These are phyloP conservation scores for Coniochaeta sp. DNA, from an alignment of 2,329 filamentous ascomycete species.

Conservation along the genomic window DNA sequence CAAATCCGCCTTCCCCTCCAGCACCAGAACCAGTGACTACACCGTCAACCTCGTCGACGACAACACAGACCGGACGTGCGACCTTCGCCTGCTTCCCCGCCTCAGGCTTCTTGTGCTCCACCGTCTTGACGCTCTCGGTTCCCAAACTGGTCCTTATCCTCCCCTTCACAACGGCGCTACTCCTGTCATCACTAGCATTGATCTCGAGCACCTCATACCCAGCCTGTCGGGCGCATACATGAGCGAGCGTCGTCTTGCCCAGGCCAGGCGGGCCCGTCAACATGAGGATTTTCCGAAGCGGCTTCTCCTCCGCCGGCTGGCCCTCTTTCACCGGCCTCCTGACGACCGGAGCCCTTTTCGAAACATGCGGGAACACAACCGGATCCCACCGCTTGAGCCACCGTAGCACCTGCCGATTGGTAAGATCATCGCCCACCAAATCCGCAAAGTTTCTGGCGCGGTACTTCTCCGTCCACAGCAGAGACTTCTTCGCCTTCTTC, in stretches of 20 bases:
- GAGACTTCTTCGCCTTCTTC: constrained; percentile 40
- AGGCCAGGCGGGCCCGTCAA: constrained; percentile 87
- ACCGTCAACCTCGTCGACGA: constrained; percentile 95
- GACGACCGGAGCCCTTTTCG: constrained; percentile 47
- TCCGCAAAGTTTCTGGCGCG: constrained; percentile 87
- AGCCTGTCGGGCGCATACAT: constrained; percentile 91
- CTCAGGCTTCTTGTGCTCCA: constrained; percentile 50
- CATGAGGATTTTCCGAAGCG: constrained; percentile 81
- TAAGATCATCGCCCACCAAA: constrained; percentile 88
- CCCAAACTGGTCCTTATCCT: constrained; percentile 86
- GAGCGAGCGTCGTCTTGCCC: constrained; percentile 92
- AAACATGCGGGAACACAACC: constrained; percentile 77
- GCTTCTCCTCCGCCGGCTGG: constrained; percentile 59
- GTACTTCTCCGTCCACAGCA: constrained; percentile 97
- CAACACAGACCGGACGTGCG: constrained; percentile 81
- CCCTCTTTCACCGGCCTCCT: constrained; percentile 29
- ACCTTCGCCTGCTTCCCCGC: constrained; percentile 55
- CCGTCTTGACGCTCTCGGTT: constrained; percentile 84
- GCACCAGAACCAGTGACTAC: constrained; percentile 74
- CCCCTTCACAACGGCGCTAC: constrained; percentile 80
- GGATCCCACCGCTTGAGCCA: constrained; percentile 96
- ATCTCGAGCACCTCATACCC: constrained; percentile 97
- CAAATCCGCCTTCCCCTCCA: constrained; percentile 85
- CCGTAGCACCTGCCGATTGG: constrained; percentile 79
- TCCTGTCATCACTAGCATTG: constrained; percentile 94